These are phyloP conservation scores for Pluteus cervinus DNA, from an alignment of 768 basidiomycete species.

Conservation along the genomic window DNA sequence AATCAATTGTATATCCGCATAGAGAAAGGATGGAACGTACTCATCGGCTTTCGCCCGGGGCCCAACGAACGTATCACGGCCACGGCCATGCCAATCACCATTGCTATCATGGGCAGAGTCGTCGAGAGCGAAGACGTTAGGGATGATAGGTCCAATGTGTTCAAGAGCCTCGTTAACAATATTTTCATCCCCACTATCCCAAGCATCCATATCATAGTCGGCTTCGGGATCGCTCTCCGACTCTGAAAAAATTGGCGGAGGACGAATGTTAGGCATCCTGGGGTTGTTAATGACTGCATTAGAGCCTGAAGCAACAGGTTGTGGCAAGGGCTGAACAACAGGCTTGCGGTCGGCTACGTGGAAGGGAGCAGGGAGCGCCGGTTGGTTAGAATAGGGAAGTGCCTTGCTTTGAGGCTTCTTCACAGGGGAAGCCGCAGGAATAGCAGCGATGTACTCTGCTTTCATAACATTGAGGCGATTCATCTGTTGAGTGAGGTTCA, in stretches of 20 bases:
- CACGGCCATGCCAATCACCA: slow-evolving; percentile 28
- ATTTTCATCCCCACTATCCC: neutral
- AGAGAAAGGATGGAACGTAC: slow-evolving; percentile 25
- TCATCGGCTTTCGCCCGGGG: slow-evolving; percentile 44
- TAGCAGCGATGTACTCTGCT: slow-evolving; percentile 10
- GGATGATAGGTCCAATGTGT: neutral
- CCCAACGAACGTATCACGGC: slow-evolving; percentile 35
- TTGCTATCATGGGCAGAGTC: slow-evolving; percentile 14
- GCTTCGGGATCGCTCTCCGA: too few species aligned
- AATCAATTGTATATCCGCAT: neutral
- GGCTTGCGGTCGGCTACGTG: slow-evolving; percentile 2
- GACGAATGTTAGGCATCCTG: too few species aligned
- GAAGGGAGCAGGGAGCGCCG: neutral
- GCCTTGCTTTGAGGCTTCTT: slow-evolving; percentile 8
- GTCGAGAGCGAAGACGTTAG: slow-evolving; percentile 6
- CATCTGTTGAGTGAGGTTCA: slow-evolving; percentile 12
- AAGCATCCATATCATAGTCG: too few species aligned
- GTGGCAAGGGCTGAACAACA: too few species aligned
- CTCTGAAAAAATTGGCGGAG: too few species aligned
- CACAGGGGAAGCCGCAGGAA: slow-evolving; percentile 13
- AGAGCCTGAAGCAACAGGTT: too few species aligned
- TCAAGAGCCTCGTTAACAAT: neutral
- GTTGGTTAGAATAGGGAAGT: neutral
- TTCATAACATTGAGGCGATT: slow-evolving; percentile 8
- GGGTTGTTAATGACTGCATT: too few species aligned